Base-by-base conservation (phyloP, 2,329 filamentous ascomycete genomes). In the Aspergillus clavatus region DNA sequence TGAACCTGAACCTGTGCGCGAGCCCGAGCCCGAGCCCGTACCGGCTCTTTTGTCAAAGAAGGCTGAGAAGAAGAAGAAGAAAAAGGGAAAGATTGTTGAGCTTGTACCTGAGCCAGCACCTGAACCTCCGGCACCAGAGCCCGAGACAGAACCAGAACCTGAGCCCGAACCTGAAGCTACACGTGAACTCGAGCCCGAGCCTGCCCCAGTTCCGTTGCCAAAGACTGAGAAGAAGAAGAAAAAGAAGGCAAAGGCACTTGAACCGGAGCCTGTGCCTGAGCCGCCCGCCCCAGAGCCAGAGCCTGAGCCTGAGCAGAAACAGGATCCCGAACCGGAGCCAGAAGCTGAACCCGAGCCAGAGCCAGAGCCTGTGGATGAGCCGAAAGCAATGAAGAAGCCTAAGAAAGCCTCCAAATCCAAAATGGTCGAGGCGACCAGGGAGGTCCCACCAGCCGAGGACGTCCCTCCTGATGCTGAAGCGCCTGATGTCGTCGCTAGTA, bases 361-460 rank as follows among this genome's bases (percentile, higher is more conserved):
- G 38, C 55, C 57, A 19, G 63, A 65, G 43, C 54, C 31, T 35
- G 10, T 5, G 14, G 14, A 35, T 5, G 31, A 35, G 16, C 10
- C 10, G 18, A 35, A 35, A 11, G 7, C 18, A 10, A 56, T 53
- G n/a, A 61, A 55, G 44, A 68, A 62, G 56, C 63, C 61, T 36
- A 71, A 69, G 50, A 67, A 62, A 45, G 57, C 35, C 23, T 33
- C 47, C n/a, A 48, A 36, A 8, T 42, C 43, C 8, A 53, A 49
- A 40, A 52, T 38, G 24, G 14, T 35, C 39, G 38, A 46, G 14
- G 31, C 62, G 3, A 70, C 72, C 4, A 71, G 72, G 18, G 76
- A 79, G 40, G 69, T 67, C 31, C 74, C 75, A 24, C 62, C 72
- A 38, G 72, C 75, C 6, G 75, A 77, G 22, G 73, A 76, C 4